Conservation (phyloP, 2,329 filamentous ascomycete genomes). For the Dichotomopilus funicola region DNA sequence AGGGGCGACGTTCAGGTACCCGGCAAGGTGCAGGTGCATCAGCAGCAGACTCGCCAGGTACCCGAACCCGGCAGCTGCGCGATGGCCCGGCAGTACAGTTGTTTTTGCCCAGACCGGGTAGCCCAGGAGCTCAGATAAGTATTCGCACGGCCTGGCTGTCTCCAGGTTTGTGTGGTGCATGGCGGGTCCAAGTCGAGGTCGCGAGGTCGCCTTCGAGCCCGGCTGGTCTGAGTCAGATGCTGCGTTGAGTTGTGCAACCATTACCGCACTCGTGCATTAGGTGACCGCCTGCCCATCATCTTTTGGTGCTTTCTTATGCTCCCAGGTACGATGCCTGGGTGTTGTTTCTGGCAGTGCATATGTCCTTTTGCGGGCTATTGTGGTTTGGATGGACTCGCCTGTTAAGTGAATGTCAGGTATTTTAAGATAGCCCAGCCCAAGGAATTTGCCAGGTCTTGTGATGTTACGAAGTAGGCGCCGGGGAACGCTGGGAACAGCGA, state of each 20-base stretch:
- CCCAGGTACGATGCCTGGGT: neutral
- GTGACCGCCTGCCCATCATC: no score
- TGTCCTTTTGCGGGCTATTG: no score
- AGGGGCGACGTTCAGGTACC: conserved; percentile 19
- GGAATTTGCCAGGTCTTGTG: neutral
- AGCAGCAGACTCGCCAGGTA: conserved; percentile 13
- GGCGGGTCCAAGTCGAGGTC: no score
- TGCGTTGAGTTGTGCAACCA: conserved; percentile 1
- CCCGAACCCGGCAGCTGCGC: conserved; percentile 9
- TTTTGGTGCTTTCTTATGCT: no score
- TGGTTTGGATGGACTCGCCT: no score
- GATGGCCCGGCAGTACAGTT: neutral
- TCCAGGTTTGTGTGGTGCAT: no score
- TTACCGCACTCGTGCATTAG: neutral
- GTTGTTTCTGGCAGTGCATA: neutral
- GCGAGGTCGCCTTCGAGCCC: neutral
- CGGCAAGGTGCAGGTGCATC: conserved; percentile 17
- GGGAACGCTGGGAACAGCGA: neutral
- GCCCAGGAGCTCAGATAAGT: neutral
- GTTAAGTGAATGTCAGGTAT: no score
- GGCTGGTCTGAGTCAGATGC: conserved; percentile 1
- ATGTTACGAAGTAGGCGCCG: neutral
- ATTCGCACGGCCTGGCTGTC: neutral
- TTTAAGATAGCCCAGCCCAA: no score
- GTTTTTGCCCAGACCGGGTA: neutral